Percentiles rank a stretch among this genome's conserved stretches.
These are phyloP conservation scores for Nyssa sinensis DNA, from an alignment of 148 eudicot species.

Conservation along the genomic window DNA sequence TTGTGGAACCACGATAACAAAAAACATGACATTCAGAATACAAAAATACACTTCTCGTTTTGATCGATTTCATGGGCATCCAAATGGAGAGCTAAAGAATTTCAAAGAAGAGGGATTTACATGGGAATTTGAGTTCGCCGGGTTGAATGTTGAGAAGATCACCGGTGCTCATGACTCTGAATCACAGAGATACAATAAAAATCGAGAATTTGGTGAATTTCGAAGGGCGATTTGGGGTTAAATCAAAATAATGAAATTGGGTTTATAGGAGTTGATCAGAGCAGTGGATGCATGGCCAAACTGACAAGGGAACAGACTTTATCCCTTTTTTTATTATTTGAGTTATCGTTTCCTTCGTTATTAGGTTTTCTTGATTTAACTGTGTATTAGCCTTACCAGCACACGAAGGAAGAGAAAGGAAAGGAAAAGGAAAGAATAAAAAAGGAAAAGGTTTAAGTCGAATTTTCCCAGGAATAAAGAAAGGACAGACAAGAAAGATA, in stretches of 20 bases:
- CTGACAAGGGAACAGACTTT: not conserved
- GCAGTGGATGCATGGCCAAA: not conserved
- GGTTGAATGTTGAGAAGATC: constrained; percentile 66
- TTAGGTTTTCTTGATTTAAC: too few relatives aligned
- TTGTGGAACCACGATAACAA: not conserved
- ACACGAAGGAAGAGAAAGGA: too few relatives aligned
- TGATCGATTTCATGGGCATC: not conserved
- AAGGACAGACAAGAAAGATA: too few relatives aligned
- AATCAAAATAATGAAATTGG: not conserved
- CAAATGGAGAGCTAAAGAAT: constrained; percentile 1
- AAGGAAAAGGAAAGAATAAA: too few relatives aligned
- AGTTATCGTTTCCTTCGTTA: too few relatives aligned
- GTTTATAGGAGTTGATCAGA: not conserved
- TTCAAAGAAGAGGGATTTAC: constrained; percentile 36
- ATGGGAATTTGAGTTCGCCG: constrained; percentile 62
- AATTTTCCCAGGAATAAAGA: too few relatives aligned
- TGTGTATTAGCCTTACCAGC: too few relatives aligned
- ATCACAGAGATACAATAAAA: not conserved
- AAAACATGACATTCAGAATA: not conserved
- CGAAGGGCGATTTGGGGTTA: not conserved
- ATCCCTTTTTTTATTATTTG: not conserved
- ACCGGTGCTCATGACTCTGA: constrained; percentile 51
- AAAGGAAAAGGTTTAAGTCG: too few relatives aligned
- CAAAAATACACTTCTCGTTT: not conserved
- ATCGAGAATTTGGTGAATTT: not conserved